Percentiles rank a stretch among this genome's conserved stretches.
phyloP scores from a whole-genome alignment of 192 early-diverging fungal genomes.

The Linnemannia exigua region DNA sequence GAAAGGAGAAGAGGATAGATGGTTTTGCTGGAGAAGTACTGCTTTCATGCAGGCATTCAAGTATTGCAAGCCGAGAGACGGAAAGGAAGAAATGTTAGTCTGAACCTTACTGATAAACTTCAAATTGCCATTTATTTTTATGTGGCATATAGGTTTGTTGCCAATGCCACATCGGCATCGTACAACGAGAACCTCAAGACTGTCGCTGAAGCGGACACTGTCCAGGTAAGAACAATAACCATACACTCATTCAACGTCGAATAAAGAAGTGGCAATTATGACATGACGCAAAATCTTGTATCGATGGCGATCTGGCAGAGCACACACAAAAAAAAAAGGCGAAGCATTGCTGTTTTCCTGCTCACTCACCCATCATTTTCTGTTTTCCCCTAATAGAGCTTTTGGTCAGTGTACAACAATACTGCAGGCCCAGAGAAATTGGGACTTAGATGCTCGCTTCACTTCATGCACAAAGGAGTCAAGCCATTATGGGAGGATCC shows the following conservation, averaged over 20 bases:
- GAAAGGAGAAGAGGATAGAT: too few species aligned
- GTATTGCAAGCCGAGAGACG: too few species aligned
- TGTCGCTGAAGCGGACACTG: conserved; percentile 60
- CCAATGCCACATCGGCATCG: conserved; percentile 60
- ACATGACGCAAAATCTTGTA: background rate
- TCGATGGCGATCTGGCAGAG: background rate
- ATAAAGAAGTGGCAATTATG: too few species aligned
- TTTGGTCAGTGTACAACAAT: conserved; percentile 66
- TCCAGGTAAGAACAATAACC: conserved; percentile 54
- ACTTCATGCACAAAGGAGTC: conserved; percentile 65
- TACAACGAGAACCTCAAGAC: conserved; percentile 61
- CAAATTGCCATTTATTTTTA: background rate
- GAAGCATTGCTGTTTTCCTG: background rate
- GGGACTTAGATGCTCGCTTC: conserved; percentile 50
- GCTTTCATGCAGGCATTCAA: too few species aligned
- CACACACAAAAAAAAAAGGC: background rate
- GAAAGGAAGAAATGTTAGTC: background rate
- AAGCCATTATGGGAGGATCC: conserved; percentile 67
- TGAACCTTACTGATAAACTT: background rate
- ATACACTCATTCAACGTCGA: too few species aligned
- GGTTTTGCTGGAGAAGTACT: too few species aligned
- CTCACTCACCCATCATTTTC: background rate
- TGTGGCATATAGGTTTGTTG: conserved; percentile 44
- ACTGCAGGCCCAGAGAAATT: conserved; percentile 62
- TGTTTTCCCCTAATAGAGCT: conserved; percentile 41